These are phyloP conservation scores for Cladosporium sp. DNA, from an alignment of 2,329 filamentous ascomycete species.

Conservation along the genomic window DNA sequence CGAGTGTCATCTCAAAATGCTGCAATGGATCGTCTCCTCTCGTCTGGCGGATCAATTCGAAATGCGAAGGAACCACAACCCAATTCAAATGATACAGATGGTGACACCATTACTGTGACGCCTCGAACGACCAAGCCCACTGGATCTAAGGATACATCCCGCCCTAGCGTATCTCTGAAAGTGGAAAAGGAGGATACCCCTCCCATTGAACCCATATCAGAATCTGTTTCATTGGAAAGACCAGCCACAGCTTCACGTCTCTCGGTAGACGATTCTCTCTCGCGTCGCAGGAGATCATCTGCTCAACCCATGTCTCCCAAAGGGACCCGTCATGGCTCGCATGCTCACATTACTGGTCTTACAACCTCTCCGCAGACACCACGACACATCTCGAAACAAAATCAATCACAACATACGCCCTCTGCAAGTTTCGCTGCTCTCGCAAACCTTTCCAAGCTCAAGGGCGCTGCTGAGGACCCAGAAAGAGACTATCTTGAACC, in stretches of 20 bases:
- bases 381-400: background rate
- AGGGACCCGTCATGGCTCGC: background rate
- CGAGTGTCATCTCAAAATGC: background rate
- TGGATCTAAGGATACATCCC: background rate
- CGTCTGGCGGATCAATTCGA: background rate
- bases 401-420: background rate
- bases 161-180: background rate
- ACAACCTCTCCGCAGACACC: background rate
- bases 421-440: constrained; percentile 15
- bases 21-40: background rate
- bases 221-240: background rate
- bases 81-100: constrained; percentile 15
- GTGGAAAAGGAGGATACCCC: background rate
- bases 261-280: background rate
- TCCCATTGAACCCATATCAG: background rate
- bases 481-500: constrained; percentile 59
- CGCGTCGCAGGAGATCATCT: background rate
- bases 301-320: constrained; percentile 2
- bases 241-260: background rate
- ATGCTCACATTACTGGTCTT: background rate
- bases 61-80: background rate
- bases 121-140: constrained; percentile 13
- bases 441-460: constrained; percentile 35
- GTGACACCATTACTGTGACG: constrained; percentile 23
- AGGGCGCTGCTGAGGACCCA: constrained; percentile 44